Evolutionary conservation across 805 yeast species (phyloP).

Genomic region (Metschnikowia rubicola): DNA sequence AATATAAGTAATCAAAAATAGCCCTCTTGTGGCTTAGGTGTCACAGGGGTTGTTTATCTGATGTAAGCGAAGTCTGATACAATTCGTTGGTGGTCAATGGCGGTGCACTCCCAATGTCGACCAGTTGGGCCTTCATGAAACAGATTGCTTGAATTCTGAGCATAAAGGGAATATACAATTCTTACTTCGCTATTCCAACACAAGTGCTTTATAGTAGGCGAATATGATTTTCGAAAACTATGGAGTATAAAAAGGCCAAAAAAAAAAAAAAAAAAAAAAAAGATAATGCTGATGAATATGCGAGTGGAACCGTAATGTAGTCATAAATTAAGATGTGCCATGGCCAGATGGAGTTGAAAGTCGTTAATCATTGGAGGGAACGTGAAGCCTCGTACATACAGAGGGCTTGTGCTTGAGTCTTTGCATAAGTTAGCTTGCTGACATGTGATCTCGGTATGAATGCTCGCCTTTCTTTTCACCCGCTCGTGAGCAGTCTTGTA

Average conservation of each 20-base stretch:
- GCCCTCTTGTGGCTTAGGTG: too few species aligned
- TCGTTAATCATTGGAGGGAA: slow-evolving; percentile 5
- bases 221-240: too few species aligned
- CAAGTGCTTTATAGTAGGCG: too few species aligned
- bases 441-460: background rate
- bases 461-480: background rate
- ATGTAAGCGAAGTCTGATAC: too few species aligned
- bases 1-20: too few species aligned
- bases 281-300: slow-evolving; percentile 1
- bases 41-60: too few species aligned
- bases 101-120: too few species aligned
- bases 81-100: too few species aligned
- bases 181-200: too few species aligned
- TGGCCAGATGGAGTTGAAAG: slow-evolving; percentile 2
- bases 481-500: background rate
- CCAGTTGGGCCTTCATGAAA: too few species aligned
- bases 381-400: background rate
- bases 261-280: slow-evolving; percentile 3
- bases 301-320: slow-evolving; percentile 4
- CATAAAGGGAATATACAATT: too few species aligned
- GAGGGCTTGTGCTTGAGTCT: background rate
- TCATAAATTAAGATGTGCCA: slow-evolving; percentile 1
- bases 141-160: too few species aligned
- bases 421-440: slow-evolving; percentile 1
- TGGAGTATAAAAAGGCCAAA: slow-evolving; percentile 1